phyloP scores from a whole-genome alignment of 768 basidiomycete species.

The Pulveroboletus sp. region DNA sequence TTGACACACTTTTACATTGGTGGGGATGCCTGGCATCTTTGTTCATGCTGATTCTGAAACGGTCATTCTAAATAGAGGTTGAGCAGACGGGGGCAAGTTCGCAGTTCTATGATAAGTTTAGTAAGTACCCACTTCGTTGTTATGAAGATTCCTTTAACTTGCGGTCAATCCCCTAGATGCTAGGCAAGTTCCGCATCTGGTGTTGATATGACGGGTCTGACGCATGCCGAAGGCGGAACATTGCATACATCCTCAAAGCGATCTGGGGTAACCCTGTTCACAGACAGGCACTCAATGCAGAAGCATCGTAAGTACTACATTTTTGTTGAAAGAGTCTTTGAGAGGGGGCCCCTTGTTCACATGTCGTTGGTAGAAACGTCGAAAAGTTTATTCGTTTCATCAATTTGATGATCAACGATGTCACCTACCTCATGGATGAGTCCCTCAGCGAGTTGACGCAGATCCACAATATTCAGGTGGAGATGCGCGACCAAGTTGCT shows the following conservation, averaged over 20 bases:
- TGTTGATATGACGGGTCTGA: conserved; percentile 9
- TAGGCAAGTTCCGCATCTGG: conserved; percentile 32
- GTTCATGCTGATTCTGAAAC: background rate
- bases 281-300: conserved; percentile 75
- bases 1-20: conserved; percentile 95
- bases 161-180: conserved; percentile 39
- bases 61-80: conserved; percentile 58
- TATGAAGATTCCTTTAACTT: conserved; percentile 5
- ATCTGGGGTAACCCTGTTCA: conserved; percentile 91
- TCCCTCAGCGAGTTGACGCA: conserved; percentile 84
- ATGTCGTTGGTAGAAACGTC: conserved; percentile 52
- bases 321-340: background rate
- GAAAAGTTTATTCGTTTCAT: conserved; percentile 94
- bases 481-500: conserved; percentile 70
- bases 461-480: conserved; percentile 79
- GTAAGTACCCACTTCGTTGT: conserved; percentile 41
- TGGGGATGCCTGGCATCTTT: conserved; percentile 30
- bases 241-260: conserved; percentile 79
- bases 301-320: conserved; percentile 57
- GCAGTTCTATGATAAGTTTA: conserved; percentile 98
- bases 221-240: conserved; percentile 61
- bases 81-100: conserved; percentile 97
- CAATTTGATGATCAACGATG: conserved; percentile 98
- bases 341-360: background rate
- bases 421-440: conserved; percentile 97